Conservation (phyloP, 805 yeast species). For the Suhomyces pyralidae region DNA sequence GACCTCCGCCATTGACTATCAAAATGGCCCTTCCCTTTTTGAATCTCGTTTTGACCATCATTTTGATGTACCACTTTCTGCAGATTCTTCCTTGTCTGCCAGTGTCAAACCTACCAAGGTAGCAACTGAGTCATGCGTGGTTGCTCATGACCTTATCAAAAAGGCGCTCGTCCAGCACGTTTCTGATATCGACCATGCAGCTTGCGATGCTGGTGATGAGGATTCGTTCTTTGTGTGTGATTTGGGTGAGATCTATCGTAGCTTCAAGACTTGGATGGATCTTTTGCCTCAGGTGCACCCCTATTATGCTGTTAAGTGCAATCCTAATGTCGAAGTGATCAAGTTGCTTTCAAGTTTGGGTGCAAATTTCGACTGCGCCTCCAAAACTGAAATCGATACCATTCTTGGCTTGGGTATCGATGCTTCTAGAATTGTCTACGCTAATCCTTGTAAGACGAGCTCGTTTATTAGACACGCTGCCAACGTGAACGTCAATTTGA, state of each 20-base stretch:
- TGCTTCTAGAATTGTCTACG: conserved; percentile 74
- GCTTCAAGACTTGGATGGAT: conserved; percentile 60
- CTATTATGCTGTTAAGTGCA: conserved; percentile 94
- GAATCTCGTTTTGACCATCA: not conserved
- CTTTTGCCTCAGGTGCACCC: conserved; percentile 75
- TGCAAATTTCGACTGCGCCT: conserved; percentile 89
- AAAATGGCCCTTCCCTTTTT: conserved; percentile 9
- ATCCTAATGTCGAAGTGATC: conserved; percentile 65
- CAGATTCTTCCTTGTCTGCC: not conserved
- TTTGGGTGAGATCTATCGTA: conserved; percentile 63
- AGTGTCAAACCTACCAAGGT: not conserved
- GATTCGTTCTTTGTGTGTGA: conserved; percentile 89
- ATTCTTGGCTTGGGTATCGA: conserved; percentile 61
- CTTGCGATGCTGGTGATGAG: conserved; percentile 72
- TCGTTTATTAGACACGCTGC: conserved; percentile 75
- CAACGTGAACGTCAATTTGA: conserved; percentile 54
- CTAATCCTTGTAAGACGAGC: conserved; percentile 91
- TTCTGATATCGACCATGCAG: conserved; percentile 47
- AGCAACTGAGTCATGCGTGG: not conserved
- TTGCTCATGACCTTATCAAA: not conserved
- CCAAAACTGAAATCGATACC: conserved; percentile 73
- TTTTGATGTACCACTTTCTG: not conserved
- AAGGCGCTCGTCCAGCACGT: conserved; percentile 40
- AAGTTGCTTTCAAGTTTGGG: conserved; percentile 58
- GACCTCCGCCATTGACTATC: conserved; percentile 19